A percentile compares a stretch with the other conserved stretches of the same genome.
Evolutionary conservation across 805 yeast genomes (phyloP).

Genomic region (Isabelozyma gotoi): DNA sequence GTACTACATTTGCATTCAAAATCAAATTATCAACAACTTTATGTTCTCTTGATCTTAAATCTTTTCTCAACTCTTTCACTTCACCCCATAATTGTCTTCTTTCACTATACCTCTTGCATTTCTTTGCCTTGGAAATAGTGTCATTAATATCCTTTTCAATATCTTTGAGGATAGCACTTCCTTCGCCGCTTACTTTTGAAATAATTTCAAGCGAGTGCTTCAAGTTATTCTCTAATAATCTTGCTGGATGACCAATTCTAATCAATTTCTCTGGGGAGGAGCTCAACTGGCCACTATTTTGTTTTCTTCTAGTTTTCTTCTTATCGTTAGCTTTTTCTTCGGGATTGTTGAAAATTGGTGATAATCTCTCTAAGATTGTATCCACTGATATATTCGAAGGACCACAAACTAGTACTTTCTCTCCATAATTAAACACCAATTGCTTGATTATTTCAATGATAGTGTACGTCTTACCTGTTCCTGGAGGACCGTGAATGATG

Average conservation of each 20-base stretch:
- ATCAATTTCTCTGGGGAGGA: conserved; percentile 45
- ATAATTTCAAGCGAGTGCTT: conserved; percentile 77
- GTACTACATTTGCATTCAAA: conserved; percentile 62
- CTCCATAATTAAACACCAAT: conserved; percentile 43
- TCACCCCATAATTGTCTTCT: conserved; percentile 67
- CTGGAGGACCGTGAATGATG: conserved; percentile 79
- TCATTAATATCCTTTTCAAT: conserved; percentile 69
- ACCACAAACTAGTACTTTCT: conserved; percentile 81
- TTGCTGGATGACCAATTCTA: conserved; percentile 92
- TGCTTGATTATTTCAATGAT: conserved; percentile 80
- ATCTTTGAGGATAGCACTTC: conserved; percentile 54
- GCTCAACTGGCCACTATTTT: conserved; percentile 20
- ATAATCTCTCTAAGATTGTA: conserved; percentile 78
- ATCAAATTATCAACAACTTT: conserved; percentile 62
- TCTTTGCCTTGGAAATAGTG: conserved; percentile 56
- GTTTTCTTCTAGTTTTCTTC: conserved; percentile 35
- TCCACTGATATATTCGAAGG: conserved; percentile 94
- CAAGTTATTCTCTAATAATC: conserved; percentile 60
- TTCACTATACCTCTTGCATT: conserved; percentile 62
- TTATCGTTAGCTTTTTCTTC: conserved; percentile 4
- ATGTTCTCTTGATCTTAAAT: conserved; percentile 63
- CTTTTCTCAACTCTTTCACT: conserved; percentile 67
- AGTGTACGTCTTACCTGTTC: conserved; percentile 83
- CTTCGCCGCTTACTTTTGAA: conserved; percentile 56
- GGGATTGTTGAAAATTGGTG: conserved; percentile 22